Evolutionary conservation across 805 yeast species (phyloP).

Genomic region (Isabelozyma pseudorhagii): DNA sequence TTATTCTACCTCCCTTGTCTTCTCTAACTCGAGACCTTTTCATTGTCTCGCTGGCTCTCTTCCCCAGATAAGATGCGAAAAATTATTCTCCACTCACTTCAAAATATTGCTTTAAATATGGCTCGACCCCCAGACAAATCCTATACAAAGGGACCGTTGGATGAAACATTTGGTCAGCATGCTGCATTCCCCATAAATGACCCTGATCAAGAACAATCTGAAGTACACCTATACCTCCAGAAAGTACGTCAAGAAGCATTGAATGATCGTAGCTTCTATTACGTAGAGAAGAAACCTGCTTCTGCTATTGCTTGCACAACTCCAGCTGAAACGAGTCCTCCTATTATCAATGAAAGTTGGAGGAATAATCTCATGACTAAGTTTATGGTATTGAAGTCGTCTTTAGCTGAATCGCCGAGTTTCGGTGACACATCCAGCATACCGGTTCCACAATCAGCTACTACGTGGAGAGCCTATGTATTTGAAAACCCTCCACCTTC

Average conservation of each 20-base stretch:
- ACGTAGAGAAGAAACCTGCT: background rate
- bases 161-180: constrained; percentile 27
- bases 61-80: background rate
- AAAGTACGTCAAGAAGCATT: constrained; percentile 32
- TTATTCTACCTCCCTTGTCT: background rate
- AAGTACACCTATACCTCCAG: constrained; percentile 22
- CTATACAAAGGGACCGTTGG: constrained; percentile 17
- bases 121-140: background rate
- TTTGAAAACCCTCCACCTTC: constrained; percentile 27
- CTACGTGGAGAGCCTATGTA: constrained; percentile 29
- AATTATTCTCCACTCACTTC: background rate
- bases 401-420: background rate
- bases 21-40: background rate
- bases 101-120: too few species aligned
- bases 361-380: background rate
- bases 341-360: constrained; percentile 1
- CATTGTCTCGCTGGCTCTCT: background rate
- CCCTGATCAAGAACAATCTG: constrained; percentile 2
- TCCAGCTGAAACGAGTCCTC: background rate
- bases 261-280: constrained; percentile 8
- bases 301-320: background rate
- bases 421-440: background rate
- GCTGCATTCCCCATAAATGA: constrained; percentile 21
- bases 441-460: constrained; percentile 20
- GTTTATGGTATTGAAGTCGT: constrained; percentile 1